Conservation (phyloP, 352 stramenopile species). For the Pythium biforme region DNA sequence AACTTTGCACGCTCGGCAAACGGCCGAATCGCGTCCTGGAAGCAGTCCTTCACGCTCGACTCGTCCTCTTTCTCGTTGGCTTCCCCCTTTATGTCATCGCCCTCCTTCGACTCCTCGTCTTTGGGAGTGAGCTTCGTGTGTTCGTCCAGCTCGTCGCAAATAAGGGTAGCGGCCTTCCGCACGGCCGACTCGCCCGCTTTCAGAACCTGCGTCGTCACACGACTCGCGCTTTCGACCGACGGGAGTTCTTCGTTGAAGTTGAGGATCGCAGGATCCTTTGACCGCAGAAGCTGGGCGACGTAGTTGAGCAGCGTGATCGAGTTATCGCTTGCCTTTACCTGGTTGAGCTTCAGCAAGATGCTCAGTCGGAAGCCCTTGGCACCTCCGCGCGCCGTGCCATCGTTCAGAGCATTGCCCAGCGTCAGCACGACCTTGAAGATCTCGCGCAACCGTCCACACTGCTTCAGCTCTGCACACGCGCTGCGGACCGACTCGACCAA, state of each 20-base stretch:
- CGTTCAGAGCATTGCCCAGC: constrained; percentile 91
- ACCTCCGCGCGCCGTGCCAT: constrained; percentile 75
- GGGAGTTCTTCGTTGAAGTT: constrained; percentile 74
- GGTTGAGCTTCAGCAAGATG: constrained; percentile 87
- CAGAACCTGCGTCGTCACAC: constrained; percentile 73
- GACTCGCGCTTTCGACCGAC: constrained; percentile 73
- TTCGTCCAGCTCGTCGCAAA: constrained; percentile 65
- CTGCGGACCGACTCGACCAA: constrained; percentile 82
- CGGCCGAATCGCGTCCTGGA: constrained; percentile 72
- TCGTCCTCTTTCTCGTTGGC: constrained; percentile 1
- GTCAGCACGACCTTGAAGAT: constrained; percentile 84
- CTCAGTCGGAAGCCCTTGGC: constrained; percentile 88
- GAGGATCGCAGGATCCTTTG: constrained; percentile 63
- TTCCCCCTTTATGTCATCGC: background rate
- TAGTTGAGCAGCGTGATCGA: constrained; percentile 84
- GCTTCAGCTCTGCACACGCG: constrained; percentile 89
- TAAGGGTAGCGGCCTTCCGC: constrained; percentile 66
- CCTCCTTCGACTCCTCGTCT: constrained; percentile 20
- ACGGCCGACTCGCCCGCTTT: constrained; percentile 74
- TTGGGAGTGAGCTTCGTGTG: constrained; percentile 55
- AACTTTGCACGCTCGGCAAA: constrained; percentile 70
- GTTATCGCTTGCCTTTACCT: constrained; percentile 83
- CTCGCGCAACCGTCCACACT: constrained; percentile 84
- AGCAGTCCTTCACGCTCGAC: constrained; percentile 45
- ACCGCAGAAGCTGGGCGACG: constrained; percentile 63